Percentiles rank a stretch among this genome's conserved stretches.
These are phyloP conservation scores for Naumovozyma dairenensis DNA, from an alignment of 805 yeast genomes.

Conservation along the genomic window DNA sequence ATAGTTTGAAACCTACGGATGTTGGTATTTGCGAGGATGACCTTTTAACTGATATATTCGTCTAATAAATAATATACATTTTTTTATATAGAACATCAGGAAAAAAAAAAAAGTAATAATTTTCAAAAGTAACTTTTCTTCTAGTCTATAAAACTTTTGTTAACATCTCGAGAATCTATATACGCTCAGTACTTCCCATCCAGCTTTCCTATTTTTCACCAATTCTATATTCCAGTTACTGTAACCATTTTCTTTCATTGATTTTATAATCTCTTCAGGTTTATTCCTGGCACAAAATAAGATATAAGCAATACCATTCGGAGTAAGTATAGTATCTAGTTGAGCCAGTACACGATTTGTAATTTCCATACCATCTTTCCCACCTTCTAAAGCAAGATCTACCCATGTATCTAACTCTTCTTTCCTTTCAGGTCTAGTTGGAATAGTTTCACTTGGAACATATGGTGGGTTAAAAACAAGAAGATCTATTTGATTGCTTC, in stretches of 20 bases:
- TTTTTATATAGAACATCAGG: too few relatives aligned
- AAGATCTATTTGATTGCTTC: conserved; percentile 46
- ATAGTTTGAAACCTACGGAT: conserved; percentile 39
- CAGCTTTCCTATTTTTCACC: conserved; percentile 71
- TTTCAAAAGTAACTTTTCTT: too few relatives aligned
- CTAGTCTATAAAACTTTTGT: not conserved
- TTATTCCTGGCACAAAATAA: conserved; percentile 86
- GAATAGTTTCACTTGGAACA: conserved; percentile 79
- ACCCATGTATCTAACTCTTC: conserved; percentile 59
- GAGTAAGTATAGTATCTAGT: conserved; percentile 44
- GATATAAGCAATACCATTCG: conserved; percentile 70
- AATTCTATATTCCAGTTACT: conserved; percentile 44
- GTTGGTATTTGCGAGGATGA: conserved; percentile 43
- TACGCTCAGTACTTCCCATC: conserved; percentile 87
- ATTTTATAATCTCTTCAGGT: conserved; percentile 49
- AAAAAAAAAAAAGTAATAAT: too few relatives aligned
- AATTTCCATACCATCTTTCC: conserved; percentile 80
- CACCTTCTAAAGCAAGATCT: conserved; percentile 85
- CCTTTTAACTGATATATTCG: conserved; percentile 47
- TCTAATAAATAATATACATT: not conserved
- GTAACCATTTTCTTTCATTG: conserved; percentile 32
- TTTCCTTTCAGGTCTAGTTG: conserved; percentile 39
- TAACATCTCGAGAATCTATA: conserved; percentile 45
- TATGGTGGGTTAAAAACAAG: conserved; percentile 92
- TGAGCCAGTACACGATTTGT: conserved; percentile 54